Percentiles rank a stretch among this genome's conserved stretches.
Evolutionary conservation across 495 filamentous ascomycete species (phyloP).

Genomic region (Tuber microsphaerosporum): DNA sequence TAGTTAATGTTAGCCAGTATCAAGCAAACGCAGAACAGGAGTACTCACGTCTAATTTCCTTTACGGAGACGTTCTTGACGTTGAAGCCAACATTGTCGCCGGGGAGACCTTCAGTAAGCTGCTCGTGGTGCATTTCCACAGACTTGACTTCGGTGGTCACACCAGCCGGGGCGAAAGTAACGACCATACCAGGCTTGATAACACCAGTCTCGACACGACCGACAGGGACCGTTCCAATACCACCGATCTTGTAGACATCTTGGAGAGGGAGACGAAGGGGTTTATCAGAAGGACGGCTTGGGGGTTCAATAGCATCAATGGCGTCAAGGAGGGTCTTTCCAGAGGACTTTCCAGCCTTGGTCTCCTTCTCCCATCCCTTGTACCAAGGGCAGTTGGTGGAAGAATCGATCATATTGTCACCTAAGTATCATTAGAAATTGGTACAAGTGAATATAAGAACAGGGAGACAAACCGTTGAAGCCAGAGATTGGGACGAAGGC

Average conservation of each 20-base stretch:
- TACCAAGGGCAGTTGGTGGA: conserved; percentile 98
- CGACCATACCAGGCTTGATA: conserved; percentile 97
- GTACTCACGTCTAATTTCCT: conserved; percentile 82
- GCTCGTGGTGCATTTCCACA: conserved; percentile 98
- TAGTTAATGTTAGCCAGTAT: conserved; percentile 11
- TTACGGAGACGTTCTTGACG: conserved; percentile 99
- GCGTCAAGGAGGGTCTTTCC: conserved; percentile 99
- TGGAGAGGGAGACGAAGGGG: conserved; percentile 99
- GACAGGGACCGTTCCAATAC: conserved; percentile 99
- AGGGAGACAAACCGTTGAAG: conserved; percentile 67
- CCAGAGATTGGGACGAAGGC: conserved; percentile 99
- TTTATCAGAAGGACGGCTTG: conserved; percentile 89
- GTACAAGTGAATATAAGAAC: not conserved
- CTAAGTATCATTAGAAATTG: conserved; percentile 15
- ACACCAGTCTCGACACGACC: conserved; percentile 99
- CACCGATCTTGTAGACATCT: conserved; percentile 99
- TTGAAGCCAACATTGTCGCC: conserved; percentile 99
- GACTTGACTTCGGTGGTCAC: conserved; percentile 99
- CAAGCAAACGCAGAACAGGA: not conserved
- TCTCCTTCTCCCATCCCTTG: conserved; percentile 99
- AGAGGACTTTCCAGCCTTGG: conserved; percentile 76
- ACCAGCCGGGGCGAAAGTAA: conserved; percentile 91
- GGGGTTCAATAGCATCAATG: conserved; percentile 92
- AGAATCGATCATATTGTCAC: conserved; percentile 93
- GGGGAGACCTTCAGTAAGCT: conserved; percentile 89